Evolutionary conservation across 2,329 filamentous ascomycete genomes (phyloP), one percentile per base, ranked within the genome.

Genomic region (Xylaria sp.): DNA sequence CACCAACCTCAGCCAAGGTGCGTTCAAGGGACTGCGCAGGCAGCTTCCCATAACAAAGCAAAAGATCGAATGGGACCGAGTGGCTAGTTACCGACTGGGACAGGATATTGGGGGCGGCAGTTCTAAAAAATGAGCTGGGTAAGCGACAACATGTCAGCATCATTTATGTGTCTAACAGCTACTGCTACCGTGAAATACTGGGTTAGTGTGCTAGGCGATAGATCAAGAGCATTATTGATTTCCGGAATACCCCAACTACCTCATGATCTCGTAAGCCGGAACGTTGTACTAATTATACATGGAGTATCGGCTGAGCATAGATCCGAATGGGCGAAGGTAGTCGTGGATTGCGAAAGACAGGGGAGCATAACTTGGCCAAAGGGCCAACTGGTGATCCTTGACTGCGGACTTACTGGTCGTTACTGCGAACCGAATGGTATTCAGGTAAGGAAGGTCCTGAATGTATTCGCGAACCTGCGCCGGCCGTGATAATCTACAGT

Each of bases 1-100:
- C 80, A 90, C 90, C 15, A 91, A 87, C 73, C 84, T 99, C 79
- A 96, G 94, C 78, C 96, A 99, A 83, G 95, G 94, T 10, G 93
- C 94, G 0, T 99, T 99, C 84, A 99, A 98, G 88, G 90, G 91
- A 1, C 82, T 99, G 80, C 89, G 96, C 78, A 89, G 96, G 82
- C 96, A 98, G 83, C 84, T 99, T 79, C 96, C 96, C 0, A 94
- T 99, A 69, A 99, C 96, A 71, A 90, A 96, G 78, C 96, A 99
- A 85, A 98, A 98, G 88, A 95, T 99, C 75, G 96, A 99, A 83
- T 99, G 96, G 96, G 95, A 99, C 82, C 98, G 97, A 86, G 93
- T 99, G 74, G 92, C 93, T 55, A 94, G 94, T 75, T 99, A 99
- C 84, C 87, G 94, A 69, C 85, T 97, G 74, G 92, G 92, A 31